Evolutionary conservation across 2,329 filamentous ascomycete species (phyloP), one percentile per base, ranked within the genome.

Genomic region (Dactylellina haptotyla): DNA sequence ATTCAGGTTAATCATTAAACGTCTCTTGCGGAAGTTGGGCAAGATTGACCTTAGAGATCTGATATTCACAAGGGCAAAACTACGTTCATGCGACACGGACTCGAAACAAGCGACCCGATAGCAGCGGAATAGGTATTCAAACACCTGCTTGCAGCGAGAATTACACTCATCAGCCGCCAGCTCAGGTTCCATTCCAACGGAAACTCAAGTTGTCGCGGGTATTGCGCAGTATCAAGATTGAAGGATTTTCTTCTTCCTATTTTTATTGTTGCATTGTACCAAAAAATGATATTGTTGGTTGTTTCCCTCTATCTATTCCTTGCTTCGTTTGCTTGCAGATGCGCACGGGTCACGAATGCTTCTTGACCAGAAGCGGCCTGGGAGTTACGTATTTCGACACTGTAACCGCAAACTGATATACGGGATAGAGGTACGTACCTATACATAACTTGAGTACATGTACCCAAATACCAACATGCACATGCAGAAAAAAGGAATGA

Each of bases 371-470:
- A 73, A 66, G 69, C 69, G 69, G 69, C 69, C 69, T 65, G 54
- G n/a, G 61, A 73, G 41, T 73, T 73, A 73, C 69, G 69, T 65
- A 73, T 73, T 73, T 73, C 58, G 61, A 73, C 69, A 66, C 69
- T 73, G 61, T 73, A 66, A 66, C 69, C 61, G 39, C 69, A 54
- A 69, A 62, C 43, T 43, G 61, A 66, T 66, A 30, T 46, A 46
- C 41, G 41, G 41, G 30, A 50, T 57, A 39, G 39, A 72, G 69
- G 69, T 73, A 73, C 69, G 69, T 73, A 73, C 69, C 61, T 30
- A 53, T 72, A 72, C 59, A 37, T 51, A 25, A 43, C 28, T 63
- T 39, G 39, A 65, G 50, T 57, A 46, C 30, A 34, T 10, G 30
- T 54, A 54, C 28, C 14, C 57, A 45, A 56, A 20, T 46, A 46